These are phyloP conservation scores for Colletotrichum sp. DNA, from an alignment of 2,329 filamentous ascomycete species.

Conservation along the genomic window DNA sequence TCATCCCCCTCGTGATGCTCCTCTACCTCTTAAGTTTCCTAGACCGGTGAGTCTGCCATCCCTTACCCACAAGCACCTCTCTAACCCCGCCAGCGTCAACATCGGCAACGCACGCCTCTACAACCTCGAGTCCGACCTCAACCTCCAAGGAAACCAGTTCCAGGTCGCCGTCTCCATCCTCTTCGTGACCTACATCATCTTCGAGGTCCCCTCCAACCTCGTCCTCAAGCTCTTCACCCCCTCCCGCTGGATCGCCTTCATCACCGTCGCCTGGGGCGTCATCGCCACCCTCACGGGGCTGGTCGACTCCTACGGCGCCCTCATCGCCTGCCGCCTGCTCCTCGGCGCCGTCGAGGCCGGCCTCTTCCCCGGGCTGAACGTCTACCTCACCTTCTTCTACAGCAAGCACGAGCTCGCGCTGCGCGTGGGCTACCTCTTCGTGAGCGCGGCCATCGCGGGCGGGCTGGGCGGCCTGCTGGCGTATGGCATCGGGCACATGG, in stretches of 20 bases:
- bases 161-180: constrained; percentile 71
- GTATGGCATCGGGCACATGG: constrained; percentile 76
- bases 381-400: constrained; percentile 80
- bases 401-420: constrained; percentile 75
- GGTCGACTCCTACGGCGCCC: constrained; percentile 65
- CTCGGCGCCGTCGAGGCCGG: constrained; percentile 74
- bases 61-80: not conserved
- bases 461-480: constrained; percentile 76
- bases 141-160: constrained; percentile 70
- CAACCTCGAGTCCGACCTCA: constrained; percentile 66
- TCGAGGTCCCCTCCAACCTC: constrained; percentile 71
- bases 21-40: constrained; percentile 79
- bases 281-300: constrained; percentile 75
- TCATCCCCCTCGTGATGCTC: constrained; percentile 71
- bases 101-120: constrained; percentile 74
- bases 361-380: constrained; percentile 70
- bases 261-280: constrained; percentile 69
- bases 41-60: constrained; percentile 59
- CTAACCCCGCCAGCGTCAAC: not conserved
- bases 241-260: constrained; percentile 68
- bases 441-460: constrained; percentile 72
- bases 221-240: constrained; percentile 68
- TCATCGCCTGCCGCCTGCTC: constrained; percentile 73
- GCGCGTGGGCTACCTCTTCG: constrained; percentile 76
- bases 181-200: constrained; percentile 68